These are phyloP conservation scores for Aeschynomene evenia DNA, from an alignment of 306 rosid species.

Conservation along the genomic window DNA sequence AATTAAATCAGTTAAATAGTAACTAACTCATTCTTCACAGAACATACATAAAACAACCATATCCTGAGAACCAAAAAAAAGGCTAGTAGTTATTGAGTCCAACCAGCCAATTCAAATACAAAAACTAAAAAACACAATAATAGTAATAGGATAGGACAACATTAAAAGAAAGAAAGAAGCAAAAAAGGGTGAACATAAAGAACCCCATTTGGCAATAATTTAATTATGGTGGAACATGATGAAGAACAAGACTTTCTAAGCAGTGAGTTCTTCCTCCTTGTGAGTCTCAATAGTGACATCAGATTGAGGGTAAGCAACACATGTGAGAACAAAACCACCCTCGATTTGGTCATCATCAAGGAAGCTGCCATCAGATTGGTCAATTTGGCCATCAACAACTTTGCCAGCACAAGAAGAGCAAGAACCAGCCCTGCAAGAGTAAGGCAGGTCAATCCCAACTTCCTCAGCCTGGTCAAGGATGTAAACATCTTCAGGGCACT, in stretches of 20 bases:
- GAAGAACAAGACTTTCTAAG: slow-evolving; percentile 23
- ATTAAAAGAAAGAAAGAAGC: too few relatives aligned
- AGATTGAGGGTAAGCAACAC: slow-evolving; percentile 66
- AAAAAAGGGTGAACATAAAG: background rate
- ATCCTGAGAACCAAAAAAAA: slow-evolving; percentile 35
- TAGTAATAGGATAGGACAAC: too few relatives aligned
- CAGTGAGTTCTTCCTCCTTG: slow-evolving; percentile 79
- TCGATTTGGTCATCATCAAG: slow-evolving; percentile 69
- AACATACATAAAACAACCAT: slow-evolving; percentile 17
- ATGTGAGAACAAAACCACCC: slow-evolving; percentile 60
- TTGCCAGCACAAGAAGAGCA: slow-evolving; percentile 84
- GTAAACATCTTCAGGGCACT: slow-evolving; percentile 60
- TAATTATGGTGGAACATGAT: too few relatives aligned
- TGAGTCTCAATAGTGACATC: slow-evolving; percentile 67
- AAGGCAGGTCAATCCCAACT: slow-evolving; percentile 59
- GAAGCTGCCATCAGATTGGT: slow-evolving; percentile 73
- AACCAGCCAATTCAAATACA: background rate
- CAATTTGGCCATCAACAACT: slow-evolving; percentile 44
- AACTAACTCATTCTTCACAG: slow-evolving; percentile 22
- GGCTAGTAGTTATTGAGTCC: background rate
- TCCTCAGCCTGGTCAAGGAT: slow-evolving; percentile 74
- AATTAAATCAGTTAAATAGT: background rate
- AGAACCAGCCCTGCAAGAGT: slow-evolving; percentile 90
- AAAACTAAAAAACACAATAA: background rate
- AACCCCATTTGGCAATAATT: background rate